These are phyloP conservation scores for Taxawa tesnikishii DNA, from an alignment of 2,329 filamentous ascomycete genomes.

Conservation along the genomic window DNA sequence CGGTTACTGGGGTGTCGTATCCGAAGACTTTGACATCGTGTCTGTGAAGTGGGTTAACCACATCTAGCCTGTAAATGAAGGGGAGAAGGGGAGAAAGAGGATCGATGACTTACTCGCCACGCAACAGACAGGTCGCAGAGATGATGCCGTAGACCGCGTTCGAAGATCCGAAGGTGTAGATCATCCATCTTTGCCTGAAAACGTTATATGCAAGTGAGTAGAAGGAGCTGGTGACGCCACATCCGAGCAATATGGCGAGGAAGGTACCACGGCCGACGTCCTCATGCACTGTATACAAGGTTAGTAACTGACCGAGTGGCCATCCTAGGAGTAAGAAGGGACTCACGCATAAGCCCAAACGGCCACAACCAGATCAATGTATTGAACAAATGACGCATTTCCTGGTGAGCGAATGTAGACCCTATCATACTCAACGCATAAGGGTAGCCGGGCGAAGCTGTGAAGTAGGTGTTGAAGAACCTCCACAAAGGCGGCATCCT, in stretches of 20 bases:
- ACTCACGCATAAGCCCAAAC: conserved; percentile 46
- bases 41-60: conserved; percentile 6
- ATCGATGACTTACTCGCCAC: conserved; percentile 7
- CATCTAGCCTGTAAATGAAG: background rate
- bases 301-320: conserved; percentile 2
- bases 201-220: conserved; percentile 41
- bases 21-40: conserved; percentile 14
- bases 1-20: conserved; percentile 19
- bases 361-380: conserved; percentile 58
- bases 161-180: conserved; percentile 53
- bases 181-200: conserved; percentile 26
- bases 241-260: conserved; percentile 51
- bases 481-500: conserved; percentile 52
- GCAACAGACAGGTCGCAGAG: conserved; percentile 41
- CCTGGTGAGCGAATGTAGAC: conserved; percentile 58
- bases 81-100: background rate
- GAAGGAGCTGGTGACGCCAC: conserved; percentile 47
- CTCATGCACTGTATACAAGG: conserved; percentile 43
- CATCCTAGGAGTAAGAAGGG: no score
- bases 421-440: conserved; percentile 49
- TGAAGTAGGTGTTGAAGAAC: conserved; percentile 56
- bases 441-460: conserved; percentile 53
- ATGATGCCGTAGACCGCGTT: conserved; percentile 50
- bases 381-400: conserved; percentile 43
- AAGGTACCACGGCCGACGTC: conserved; percentile 59